Conservation (phyloP, 345 rosid species). For the Corchorus olitorius region DNA sequence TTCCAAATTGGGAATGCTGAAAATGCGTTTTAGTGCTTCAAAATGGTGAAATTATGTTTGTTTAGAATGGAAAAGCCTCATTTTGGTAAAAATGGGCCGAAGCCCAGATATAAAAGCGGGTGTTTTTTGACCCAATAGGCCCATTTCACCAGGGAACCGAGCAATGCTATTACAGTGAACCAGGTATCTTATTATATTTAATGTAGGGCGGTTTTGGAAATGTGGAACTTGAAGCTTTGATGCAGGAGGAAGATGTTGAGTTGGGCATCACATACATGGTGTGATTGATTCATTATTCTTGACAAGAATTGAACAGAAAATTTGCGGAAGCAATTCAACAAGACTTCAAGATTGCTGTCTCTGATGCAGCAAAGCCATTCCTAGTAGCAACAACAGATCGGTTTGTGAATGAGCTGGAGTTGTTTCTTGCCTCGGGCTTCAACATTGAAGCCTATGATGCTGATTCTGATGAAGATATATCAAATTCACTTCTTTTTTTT, state of each 20-base stretch:
- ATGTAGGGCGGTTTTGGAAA: no score
- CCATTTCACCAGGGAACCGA: no score
- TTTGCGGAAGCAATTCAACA: constrained; percentile 49
- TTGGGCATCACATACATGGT: constrained; percentile 73
- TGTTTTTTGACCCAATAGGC: background rate
- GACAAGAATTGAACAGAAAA: constrained; percentile 42
- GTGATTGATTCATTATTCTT: constrained; percentile 55
- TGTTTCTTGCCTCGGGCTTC: constrained; percentile 77
- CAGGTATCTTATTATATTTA: no score
- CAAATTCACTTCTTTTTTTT: background rate
- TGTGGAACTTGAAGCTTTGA: constrained; percentile 72
- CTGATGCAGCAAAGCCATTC: constrained; percentile 74
- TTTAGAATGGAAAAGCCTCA: background rate
- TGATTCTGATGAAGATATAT: constrained; percentile 36
- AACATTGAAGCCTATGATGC: constrained; percentile 69
- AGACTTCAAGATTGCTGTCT: constrained; percentile 49
- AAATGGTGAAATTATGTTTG: no score
- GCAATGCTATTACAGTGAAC: no score
- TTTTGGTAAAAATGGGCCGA: background rate
- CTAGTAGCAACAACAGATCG: constrained; percentile 55
- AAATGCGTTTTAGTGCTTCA: background rate
- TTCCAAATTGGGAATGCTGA: background rate
- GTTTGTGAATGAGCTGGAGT: constrained; percentile 63
- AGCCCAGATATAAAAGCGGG: background rate
- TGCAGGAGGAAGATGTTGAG: constrained; percentile 89